A percentile compares a stretch with the other conserved stretches of the same genome.
These are phyloP conservation scores for Trichocladium antarcticum DNA, from an alignment of 495 filamentous ascomycete genomes.

Conservation along the genomic window DNA sequence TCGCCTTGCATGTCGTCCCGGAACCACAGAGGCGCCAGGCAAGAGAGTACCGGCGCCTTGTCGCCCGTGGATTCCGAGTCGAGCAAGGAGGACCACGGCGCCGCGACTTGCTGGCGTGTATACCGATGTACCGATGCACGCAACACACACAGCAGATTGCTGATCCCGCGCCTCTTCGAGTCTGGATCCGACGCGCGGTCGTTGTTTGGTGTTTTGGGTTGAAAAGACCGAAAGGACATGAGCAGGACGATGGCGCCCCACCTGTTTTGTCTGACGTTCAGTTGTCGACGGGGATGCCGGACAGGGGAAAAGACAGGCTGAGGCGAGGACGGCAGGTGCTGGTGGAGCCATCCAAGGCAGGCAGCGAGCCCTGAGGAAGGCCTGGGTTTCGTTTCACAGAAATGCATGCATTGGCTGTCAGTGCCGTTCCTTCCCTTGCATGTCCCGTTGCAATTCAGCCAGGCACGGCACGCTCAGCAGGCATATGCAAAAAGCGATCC, in stretches of 20 bases:
- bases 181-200: not conserved
- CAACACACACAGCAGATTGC: not conserved
- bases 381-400: too few species aligned
- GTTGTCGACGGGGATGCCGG: not conserved
- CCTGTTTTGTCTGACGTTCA: not conserved
- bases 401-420: too few species aligned
- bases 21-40: conserved; percentile 8
- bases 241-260: conserved; percentile 5
- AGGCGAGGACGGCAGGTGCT: too few species aligned
- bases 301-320: not conserved
- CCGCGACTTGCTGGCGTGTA: conserved; percentile 1
- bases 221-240: not conserved
- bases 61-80: not conserved
- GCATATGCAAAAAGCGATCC: too few species aligned
- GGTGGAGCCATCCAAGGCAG: too few species aligned
- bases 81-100: conserved; percentile 4
- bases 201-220: not conserved
- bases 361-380: too few species aligned
- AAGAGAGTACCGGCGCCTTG: not conserved
- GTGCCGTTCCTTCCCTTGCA: too few species aligned
- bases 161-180: not conserved
- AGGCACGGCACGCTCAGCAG: too few species aligned
- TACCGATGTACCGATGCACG: not conserved
- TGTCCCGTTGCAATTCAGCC: too few species aligned
- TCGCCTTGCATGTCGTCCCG: conserved; percentile 21